Conservation (phyloP, 345 rosid genomes). For the Linum lewisii region DNA sequence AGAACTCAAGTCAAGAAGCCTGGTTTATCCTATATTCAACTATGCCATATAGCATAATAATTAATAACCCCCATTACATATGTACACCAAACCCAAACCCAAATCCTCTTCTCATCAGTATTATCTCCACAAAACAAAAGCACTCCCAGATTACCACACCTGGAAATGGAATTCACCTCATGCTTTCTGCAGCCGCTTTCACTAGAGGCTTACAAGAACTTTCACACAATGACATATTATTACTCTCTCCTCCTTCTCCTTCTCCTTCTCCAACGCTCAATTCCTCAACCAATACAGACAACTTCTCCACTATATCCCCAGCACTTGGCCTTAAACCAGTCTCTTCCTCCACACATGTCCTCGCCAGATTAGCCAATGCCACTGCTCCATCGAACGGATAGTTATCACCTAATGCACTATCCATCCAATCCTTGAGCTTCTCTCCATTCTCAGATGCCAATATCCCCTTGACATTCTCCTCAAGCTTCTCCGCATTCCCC, state of each 20-base stretch:
- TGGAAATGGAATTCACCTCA: too few relatives aligned
- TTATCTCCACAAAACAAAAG: too few relatives aligned
- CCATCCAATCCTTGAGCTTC: conserved; percentile 62
- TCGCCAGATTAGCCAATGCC: conserved; percentile 55
- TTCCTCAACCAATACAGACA: conserved; percentile 51
- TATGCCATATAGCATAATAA: too few relatives aligned
- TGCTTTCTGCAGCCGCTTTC: conserved; percentile 18
- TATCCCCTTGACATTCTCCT: conserved; percentile 33
- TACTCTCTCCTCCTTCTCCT: background rate
- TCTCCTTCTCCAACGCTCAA: conserved; percentile 29
- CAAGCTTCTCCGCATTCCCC: conserved; percentile 31
- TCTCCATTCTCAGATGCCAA: conserved; percentile 37
- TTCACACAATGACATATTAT: conserved; percentile 29
- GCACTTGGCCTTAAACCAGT: conserved; percentile 59
- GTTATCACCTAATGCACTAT: conserved; percentile 58
- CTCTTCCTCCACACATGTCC: conserved; percentile 58
- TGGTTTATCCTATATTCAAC: too few relatives aligned
- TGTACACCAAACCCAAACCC: too few relatives aligned
- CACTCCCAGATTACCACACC: too few relatives aligned
- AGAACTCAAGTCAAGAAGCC: too few relatives aligned
- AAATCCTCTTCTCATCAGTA: too few relatives aligned
- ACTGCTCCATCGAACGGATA: conserved; percentile 60
- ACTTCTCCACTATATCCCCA: conserved; percentile 60
- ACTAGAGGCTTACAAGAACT: conserved; percentile 70
- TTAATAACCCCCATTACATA: too few relatives aligned